These are phyloP conservation scores for Gynochthodes officinalis DNA, from an alignment of 257 asterid species.

Conservation along the genomic window DNA sequence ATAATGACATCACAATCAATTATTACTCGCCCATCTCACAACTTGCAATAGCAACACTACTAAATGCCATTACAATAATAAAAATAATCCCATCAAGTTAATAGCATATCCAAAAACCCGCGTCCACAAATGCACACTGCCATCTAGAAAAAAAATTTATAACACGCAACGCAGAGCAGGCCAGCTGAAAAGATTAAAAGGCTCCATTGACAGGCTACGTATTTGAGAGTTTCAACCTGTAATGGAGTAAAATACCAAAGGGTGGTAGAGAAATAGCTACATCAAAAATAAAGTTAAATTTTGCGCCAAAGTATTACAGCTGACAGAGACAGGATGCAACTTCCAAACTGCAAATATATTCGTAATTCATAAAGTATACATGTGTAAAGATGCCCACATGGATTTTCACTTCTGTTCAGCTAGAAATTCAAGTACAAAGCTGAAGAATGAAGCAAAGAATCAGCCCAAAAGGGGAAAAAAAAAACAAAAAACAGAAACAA, in stretches of 20 bases:
- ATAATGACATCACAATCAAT: not conserved
- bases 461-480: slow-evolving; percentile 1
- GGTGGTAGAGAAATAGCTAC: not conserved
- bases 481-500: slow-evolving; percentile 5
- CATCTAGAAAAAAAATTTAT: not conserved
- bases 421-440: slow-evolving; percentile 9
- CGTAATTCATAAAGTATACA: not conserved
- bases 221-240: not conserved
- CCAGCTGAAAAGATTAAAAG: not conserved
- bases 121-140: not conserved
- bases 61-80: not conserved
- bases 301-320: not conserved
- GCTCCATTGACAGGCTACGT: not conserved
- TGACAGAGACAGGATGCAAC: not conserved
- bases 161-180: not conserved
- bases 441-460: slow-evolving; percentile 24
- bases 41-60: not conserved
- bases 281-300: not conserved
- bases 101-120: not conserved
- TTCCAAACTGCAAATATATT: not conserved
- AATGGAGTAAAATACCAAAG: not conserved
- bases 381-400: not conserved
- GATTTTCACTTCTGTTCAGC: not conserved
- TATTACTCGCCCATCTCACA: not conserved
- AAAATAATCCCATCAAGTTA: not conserved